Evolutionary conservation across 495 filamentous ascomycete genomes (phyloP), one percentile per base, ranked within the genome.

Genomic region (Neurospora sp.): DNA sequence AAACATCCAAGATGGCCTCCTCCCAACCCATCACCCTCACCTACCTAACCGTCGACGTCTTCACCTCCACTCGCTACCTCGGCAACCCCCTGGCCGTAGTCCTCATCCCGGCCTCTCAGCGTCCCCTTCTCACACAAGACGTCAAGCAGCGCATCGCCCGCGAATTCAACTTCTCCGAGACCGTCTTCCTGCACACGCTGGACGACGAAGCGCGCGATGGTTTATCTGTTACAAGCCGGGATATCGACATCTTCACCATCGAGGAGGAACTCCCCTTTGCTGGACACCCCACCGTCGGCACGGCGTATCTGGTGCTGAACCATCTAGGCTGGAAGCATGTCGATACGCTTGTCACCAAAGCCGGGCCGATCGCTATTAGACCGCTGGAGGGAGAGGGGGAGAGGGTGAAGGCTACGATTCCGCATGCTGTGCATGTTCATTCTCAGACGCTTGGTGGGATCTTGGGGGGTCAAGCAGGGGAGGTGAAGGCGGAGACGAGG

Each of bases 101-200:
- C 71, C 75, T 83, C 48, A 75, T 92, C 59, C 87, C 89, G 1
- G 42, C 80, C 0, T 53, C 71, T 31, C 44, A 77, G 22, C 78
- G 75, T 27, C n/a, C 31, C 18, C 71, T 20, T 27, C 75, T 89
- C 71, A 77, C 79, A 10, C 87, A 89, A 74, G 78, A 81, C 0
- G 82, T 85, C 72, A 92, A 92, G 76, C 91, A 90, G 80, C 80
- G 75, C 59, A 90, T 96, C 42, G 88, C 92, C 3, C 76, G 79
- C 40, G 93, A 97, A 81, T 96, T 96, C 89, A 95, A 95, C 75
- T 85, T 93, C 75, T 93, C 91, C 4, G 93, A 96, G 77, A 94
- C 90, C 1, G 91, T 94, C 70, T 97, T 95, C 81, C 81, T 96
- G 16, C 88, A 93, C 78, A 83, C 85, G 16, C 71, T 74, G n/a